Conservation (phyloP, 495 filamentous ascomycete species). For the Xylaria venustula region DNA sequence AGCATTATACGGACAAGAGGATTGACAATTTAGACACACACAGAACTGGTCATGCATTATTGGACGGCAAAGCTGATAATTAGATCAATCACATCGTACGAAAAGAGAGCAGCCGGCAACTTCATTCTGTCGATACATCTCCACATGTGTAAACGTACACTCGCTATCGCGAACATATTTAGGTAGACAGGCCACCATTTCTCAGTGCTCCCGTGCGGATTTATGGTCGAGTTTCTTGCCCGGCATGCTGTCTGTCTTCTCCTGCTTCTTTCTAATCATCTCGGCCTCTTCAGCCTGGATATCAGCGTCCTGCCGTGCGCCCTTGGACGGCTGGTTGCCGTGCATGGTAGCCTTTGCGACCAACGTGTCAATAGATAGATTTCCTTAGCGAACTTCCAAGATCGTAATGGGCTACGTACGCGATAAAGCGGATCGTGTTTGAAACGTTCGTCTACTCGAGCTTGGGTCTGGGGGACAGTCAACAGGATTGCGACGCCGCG, state of each 20-base stretch:
- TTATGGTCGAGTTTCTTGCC: conserved; percentile 20
- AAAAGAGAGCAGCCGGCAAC: no score
- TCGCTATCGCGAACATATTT: no score
- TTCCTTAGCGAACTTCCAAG: background rate
- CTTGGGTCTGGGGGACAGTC: conserved; percentile 17
- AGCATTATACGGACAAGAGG: no score
- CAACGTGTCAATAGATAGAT: background rate
- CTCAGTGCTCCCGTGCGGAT: background rate
- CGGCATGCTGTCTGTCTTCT: conserved; percentile 29
- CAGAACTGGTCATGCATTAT: no score
- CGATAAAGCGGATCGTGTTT: conserved; percentile 26
- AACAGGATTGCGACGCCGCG: background rate
- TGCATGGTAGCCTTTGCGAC: conserved; percentile 63
- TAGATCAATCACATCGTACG: no score
- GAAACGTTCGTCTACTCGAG: conserved; percentile 19
- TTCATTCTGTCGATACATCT: no score
- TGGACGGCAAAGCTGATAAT: no score
- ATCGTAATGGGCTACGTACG: conserved; percentile 11
- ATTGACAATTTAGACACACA: no score
- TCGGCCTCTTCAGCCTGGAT: conserved; percentile 69
- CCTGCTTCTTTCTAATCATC: conserved; percentile 58
- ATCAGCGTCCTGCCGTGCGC: conserved; percentile 70
- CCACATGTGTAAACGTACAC: no score
- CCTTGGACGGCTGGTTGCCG: conserved; percentile 68
- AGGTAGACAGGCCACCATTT: background rate